Conservation (phyloP, 345 rosid genomes). For the Draba incana region DNA sequence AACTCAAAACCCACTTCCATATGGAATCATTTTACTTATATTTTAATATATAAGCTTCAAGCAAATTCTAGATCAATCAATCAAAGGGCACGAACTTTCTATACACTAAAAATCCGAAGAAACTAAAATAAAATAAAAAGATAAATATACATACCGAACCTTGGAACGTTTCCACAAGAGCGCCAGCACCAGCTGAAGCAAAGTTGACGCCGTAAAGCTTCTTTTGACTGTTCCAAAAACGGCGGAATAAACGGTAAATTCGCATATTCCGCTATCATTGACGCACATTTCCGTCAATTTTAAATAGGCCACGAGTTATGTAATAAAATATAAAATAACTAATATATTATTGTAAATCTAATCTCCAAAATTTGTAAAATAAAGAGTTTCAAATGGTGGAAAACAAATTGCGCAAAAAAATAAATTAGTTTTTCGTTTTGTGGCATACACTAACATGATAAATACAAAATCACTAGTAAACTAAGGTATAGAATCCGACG, state of each 20-base stretch:
- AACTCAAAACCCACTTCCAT: constrained; percentile 9
- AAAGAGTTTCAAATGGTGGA: too few relatives aligned
- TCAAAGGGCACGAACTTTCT: neutral
- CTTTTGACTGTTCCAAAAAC: constrained; percentile 59
- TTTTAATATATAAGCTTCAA: too few relatives aligned
- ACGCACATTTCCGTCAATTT: constrained; percentile 9
- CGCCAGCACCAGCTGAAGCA: constrained; percentile 93
- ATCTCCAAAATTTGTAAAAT: too few relatives aligned
- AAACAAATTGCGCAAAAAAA: too few relatives aligned
- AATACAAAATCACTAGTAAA: too few relatives aligned
- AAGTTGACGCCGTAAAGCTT: constrained; percentile 65
- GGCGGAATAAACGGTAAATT: constrained; percentile 72
- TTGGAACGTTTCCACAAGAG: constrained; percentile 66
- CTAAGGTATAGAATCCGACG: too few relatives aligned
- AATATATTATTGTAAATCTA: too few relatives aligned
- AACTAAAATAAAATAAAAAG: neutral
- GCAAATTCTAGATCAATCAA: neutral
- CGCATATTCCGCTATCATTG: constrained; percentile 61
- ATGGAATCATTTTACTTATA: constrained; percentile 23
- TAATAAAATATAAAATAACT: neutral
- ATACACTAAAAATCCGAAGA: neutral
- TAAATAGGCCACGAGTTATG: constrained; percentile 14
- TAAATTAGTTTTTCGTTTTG: too few relatives aligned
- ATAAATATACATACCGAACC: constrained; percentile 49
- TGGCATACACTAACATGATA: too few relatives aligned